phyloP scores from a whole-genome alignment of 257 asterid genomes.

The Solanum piurae region DNA sequence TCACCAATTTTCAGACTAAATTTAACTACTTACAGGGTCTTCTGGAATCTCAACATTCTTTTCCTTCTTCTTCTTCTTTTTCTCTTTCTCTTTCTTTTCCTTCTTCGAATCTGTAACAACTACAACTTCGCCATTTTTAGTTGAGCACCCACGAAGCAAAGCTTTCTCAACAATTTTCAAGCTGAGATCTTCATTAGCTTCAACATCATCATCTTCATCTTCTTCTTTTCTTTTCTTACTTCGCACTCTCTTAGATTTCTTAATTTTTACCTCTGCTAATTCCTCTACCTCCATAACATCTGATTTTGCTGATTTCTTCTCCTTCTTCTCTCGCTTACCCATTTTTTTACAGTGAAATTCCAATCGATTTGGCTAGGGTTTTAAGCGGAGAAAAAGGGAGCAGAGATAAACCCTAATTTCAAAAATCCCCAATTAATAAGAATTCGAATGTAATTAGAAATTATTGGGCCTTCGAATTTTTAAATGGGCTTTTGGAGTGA shows the following conservation, averaged over 20 bases:
- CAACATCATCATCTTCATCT: slow-evolving; percentile 34
- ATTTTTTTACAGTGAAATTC: not conserved
- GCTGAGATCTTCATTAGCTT: slow-evolving; percentile 80
- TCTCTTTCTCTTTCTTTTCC: slow-evolving; percentile 25
- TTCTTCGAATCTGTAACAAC: slow-evolving; percentile 23
- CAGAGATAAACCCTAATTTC: not conserved
- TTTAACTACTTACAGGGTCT: slow-evolving; percentile 23
- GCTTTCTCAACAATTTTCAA: slow-evolving; percentile 62
- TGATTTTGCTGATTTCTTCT: not conserved
- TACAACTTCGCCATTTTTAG: slow-evolving; percentile 4
- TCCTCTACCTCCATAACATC: not conserved
- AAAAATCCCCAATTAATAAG: not conserved
- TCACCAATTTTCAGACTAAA: not conserved
- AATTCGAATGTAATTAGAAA: not conserved
- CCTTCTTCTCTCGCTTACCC: not conserved
- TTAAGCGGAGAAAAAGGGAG: not conserved
- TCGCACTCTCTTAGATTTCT: not conserved
- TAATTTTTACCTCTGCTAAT: not conserved
- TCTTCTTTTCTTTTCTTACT: not conserved
- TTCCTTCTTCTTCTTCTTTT: slow-evolving; percentile 19
- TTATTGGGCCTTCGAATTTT: not conserved
- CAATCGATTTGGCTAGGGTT: not conserved
- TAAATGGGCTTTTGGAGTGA: not conserved
- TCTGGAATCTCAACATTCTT: slow-evolving; percentile 11
- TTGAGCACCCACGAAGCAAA: slow-evolving; percentile 19